Evolutionary conservation across 1,284 basidiomycete genomes (phyloP), one percentile per base, ranked within the genome.

Genomic region (Chiua sp.): DNA sequence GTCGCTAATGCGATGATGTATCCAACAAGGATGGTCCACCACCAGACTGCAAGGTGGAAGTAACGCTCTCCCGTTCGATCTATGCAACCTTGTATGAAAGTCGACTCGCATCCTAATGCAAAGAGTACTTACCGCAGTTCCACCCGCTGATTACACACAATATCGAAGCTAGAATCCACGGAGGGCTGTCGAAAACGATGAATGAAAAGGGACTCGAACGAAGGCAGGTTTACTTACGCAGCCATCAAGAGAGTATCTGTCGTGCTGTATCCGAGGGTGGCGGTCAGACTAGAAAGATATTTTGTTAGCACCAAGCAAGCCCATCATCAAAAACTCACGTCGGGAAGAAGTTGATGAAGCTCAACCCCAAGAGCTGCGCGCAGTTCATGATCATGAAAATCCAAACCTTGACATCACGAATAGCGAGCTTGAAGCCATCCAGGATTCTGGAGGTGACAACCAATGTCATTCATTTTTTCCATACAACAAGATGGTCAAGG

Each of bases 291-390:
- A 51, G 53, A 51, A 55, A 63, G 8, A 47, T 22, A 48, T 18
- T 23, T 57, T 7, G 51, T 60, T 16, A 65, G 42, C 12, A 32
- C 33, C 46, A 28, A 18, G 13, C 13, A 46, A 35, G 51, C 42
- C 42, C 51, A 56, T 4, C 48, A n/a, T 20, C 7, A 20, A 35
- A 23, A 7, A 75, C 81, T 56, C 65, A 87, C 85, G 87, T 89
- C 18, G 87, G 87, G 77, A 91, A 92, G 79, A 90, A 92, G 64
- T 87, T 85, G 56, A 88, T 85, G 71, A 90, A 92, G 50, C 87
- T 88, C 32, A 90, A 75, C 0, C 89, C 88, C 15, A 92, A 68
- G 12, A 85, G 70, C 62, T 84, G 82, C 0, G 80, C 70, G 35
- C 79, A 81, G 5, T 73, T 73, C 79, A 87, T 82, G 15, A 89